Percentiles rank a stretch among this genome's conserved stretches.
Evolutionary conservation across 2,329 filamentous ascomycete genomes (phyloP).

Genomic region (Diaporthe eres): DNA sequence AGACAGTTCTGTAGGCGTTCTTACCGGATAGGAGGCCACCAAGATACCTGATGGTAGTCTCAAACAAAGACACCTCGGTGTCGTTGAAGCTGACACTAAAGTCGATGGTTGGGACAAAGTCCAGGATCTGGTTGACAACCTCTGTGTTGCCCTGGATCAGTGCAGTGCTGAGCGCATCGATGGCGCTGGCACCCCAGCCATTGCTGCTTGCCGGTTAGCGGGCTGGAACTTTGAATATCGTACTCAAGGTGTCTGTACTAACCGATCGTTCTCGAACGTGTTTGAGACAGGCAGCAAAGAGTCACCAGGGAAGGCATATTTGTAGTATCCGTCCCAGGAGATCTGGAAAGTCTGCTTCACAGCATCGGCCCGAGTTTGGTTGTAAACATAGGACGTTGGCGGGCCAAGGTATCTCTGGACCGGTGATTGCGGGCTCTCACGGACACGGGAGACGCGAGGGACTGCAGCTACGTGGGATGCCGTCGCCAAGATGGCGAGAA

Average conservation of each 20-base stretch:
- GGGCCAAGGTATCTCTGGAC: conserved; percentile 35
- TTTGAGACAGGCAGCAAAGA: conserved; percentile 80
- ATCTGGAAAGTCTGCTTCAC: conserved; percentile 78
- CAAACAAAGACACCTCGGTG: conserved; percentile 81
- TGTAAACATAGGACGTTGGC: conserved; percentile 46
- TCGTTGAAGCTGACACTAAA: conserved; percentile 62
- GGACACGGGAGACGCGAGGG: conserved; percentile 25
- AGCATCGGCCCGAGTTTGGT: conserved; percentile 65
- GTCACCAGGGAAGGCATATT: conserved; percentile 83
- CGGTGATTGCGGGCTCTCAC: conserved; percentile 3
- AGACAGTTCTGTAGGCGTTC: not conserved
- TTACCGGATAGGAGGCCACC: conserved; percentile 82
- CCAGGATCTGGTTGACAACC: conserved; percentile 79
- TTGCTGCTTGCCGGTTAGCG: conserved; percentile 68
- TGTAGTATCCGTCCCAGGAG: conserved; percentile 81
- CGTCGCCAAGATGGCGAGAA: conserved; percentile 28
- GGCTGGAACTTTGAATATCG: not conserved
- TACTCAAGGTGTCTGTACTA: conserved; percentile 45
- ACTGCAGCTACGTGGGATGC: conserved; percentile 41
- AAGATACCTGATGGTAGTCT: conserved; percentile 91
- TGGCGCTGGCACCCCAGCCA: conserved; percentile 86
- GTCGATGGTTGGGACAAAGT: conserved; percentile 79
- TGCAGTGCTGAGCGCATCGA: conserved; percentile 86
- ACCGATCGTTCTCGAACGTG: conserved; percentile 78
- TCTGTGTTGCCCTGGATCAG: conserved; percentile 80